Evolutionary conservation across 2,329 filamentous ascomycete genomes (phyloP), one percentile per base, ranked within the genome.

Genomic region (Colletotrichum australisinense): DNA sequence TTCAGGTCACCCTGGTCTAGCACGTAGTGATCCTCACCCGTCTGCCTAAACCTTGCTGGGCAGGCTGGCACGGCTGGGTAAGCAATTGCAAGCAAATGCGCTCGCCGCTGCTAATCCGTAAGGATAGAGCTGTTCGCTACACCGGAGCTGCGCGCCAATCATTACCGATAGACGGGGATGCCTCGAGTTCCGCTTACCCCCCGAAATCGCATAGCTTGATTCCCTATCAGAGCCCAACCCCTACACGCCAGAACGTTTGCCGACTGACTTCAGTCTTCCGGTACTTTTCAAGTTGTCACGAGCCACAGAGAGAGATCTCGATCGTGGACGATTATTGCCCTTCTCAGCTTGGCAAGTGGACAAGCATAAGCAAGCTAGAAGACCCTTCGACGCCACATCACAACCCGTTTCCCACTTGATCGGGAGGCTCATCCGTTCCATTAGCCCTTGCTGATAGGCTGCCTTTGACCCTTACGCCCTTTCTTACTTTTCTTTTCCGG

Each of bases 241-340:
- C 57, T 5, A 42, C n/a, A 6, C n/a, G 24, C 6, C n/a, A 8
- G 35, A 19, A 35, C 4, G 11, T 35, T 32, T 58, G 22, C 57
- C 22, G 5, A 24, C 57, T 42, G 22, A 16, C 11, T 28, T 4
- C 57, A 38, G 11, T 24, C 3, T 19, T 59, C 24, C 22, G 8
- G 32, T 30, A 14, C 14, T 49, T 49, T 7, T 11, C 46, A 28
- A 28, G 59, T 22, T 22, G 42, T 49, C 65, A 69, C 65, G 58
- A 72, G 70, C 66, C 70, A 72, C 66, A 64, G 52, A 32, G 14
- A 60, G 56, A 60, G 71, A 73, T 73, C 71, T 73, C 71, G 71
- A 73, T 73, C 67, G 46, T 11, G 55, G 60, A 12, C 62, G 62
- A 73, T 71, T 62, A 16, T 62, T 73, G 16, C 71, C 59, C 26